Evolutionary conservation across 768 basidiomycete species (phyloP).

Genomic region (Tylopilus subfusipes): DNA sequence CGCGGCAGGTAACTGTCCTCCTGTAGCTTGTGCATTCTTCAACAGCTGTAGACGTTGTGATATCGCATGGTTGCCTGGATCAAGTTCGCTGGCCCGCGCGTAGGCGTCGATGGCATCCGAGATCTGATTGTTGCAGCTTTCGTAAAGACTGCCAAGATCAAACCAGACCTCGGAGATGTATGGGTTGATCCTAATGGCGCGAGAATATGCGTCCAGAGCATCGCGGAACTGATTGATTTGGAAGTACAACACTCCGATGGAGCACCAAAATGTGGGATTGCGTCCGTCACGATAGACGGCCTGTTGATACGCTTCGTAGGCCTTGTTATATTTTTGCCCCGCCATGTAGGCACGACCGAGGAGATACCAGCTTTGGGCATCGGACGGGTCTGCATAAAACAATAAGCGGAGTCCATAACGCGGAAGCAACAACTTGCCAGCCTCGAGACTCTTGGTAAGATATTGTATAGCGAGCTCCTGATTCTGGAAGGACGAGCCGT

Average conservation of each 20-base stretch:
- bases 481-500: conserved; percentile 91
- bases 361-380: conserved; percentile 99
- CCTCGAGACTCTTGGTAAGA: conserved; percentile 92
- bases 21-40: conserved; percentile 73
- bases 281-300: conserved; percentile 98
- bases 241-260: conserved; percentile 98
- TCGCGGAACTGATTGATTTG: conserved; percentile 99
- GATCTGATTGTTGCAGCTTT: conserved; percentile 98
- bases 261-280: conserved; percentile 99
- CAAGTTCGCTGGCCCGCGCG: conserved; percentile 90
- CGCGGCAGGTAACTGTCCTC: conserved; percentile 75
- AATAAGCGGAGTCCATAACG: background rate
- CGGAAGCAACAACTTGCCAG: conserved; percentile 52
- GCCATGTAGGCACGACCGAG: conserved; percentile 99
- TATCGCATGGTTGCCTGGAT: conserved; percentile 81
- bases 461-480: conserved; percentile 93
- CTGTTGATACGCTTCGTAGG: conserved; percentile 99
- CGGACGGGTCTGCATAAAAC: conserved; percentile 68
- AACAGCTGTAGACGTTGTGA: conserved; percentile 75
- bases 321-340: conserved; percentile 97
- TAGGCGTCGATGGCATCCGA: conserved; percentile 99
- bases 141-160: conserved; percentile 94
- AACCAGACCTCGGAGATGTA: conserved; percentile 85
- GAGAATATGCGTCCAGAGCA: conserved; percentile 97
- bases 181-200: conserved; percentile 97